phyloP scores from a whole-genome alignment of 441 rosid genomes.

The Caryocar brasiliense region DNA sequence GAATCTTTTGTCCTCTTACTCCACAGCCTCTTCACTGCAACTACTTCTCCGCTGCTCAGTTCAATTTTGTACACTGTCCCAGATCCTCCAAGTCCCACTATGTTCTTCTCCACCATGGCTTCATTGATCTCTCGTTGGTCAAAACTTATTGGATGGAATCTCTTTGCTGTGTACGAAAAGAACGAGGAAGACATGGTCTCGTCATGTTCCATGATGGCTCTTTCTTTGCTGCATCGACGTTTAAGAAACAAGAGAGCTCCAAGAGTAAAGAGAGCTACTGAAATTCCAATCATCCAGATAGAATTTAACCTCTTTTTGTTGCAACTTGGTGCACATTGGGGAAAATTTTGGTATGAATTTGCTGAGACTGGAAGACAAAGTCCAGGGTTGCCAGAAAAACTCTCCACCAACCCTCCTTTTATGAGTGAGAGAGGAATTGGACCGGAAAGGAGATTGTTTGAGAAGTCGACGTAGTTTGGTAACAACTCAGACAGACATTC shows the following conservation, averaged over 20 bases:
- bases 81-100: conserved; percentile 82
- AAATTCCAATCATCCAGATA: conserved; percentile 49
- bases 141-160: conserved; percentile 70
- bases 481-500: conserved; percentile 48
- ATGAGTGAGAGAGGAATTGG: conserved; percentile 66
- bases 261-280: conserved; percentile 35
- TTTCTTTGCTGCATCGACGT: conserved; percentile 36
- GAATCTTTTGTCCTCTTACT: conserved; percentile 47
- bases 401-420: conserved; percentile 62
- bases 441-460: conserved; percentile 74
- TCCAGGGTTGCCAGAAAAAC: conserved; percentile 76
- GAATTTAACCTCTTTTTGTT: conserved; percentile 42
- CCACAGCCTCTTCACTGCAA: conserved; percentile 85
- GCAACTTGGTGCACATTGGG: conserved; percentile 38
- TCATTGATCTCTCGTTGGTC: conserved; percentile 61
- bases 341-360: conserved; percentile 40
- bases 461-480: conserved; percentile 70
- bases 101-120: conserved; percentile 69
- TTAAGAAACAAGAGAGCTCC: conserved; percentile 54
- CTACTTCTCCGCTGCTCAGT: conserved; percentile 53
- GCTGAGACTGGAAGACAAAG: conserved; percentile 57
- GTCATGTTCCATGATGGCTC: conserved; percentile 44
- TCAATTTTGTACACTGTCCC: conserved; percentile 73
- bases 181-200: conserved; percentile 53
- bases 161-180: conserved; percentile 66